Percentiles rank a stretch among this genome's conserved stretches.
Conservation (phyloP, 1,139 yeast genomes). For the Hyphopichia burtonii region DNA sequence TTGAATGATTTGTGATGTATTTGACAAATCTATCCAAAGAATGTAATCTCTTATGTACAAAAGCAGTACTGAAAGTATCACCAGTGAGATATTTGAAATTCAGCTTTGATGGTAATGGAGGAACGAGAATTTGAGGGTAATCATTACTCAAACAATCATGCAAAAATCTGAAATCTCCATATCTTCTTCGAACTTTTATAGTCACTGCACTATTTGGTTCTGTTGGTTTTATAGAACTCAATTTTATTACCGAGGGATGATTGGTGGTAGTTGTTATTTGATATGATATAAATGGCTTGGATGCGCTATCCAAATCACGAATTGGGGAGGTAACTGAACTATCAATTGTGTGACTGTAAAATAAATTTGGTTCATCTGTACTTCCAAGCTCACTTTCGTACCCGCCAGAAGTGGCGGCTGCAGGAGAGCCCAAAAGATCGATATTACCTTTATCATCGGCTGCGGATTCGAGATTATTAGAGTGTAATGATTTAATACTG, state of each 20-base stretch:
- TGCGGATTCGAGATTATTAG: neutral
- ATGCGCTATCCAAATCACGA: slow-evolving; percentile 72
- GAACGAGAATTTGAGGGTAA: slow-evolving; percentile 81
- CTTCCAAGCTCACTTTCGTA: neutral
- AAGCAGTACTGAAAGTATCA: slow-evolving; percentile 80
- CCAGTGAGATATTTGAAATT: slow-evolving; percentile 91
- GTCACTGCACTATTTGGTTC: slow-evolving; percentile 19
- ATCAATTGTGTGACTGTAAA: slow-evolving; percentile 28
- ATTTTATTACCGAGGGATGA: slow-evolving; percentile 42
- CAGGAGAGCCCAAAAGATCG: neutral
- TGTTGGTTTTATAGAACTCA: slow-evolving; percentile 17
- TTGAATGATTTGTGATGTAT: slow-evolving; percentile 73
- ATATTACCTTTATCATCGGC: neutral
- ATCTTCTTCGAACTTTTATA: slow-evolving; percentile 69
- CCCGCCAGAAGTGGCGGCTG: neutral
- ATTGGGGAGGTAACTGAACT: slow-evolving; percentile 67
- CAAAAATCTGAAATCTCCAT: slow-evolving; percentile 78
- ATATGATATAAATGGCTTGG: slow-evolving; percentile 80
- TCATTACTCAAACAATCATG: slow-evolving; percentile 74
- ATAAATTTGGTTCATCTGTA: slow-evolving; percentile 7
- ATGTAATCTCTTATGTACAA: slow-evolving; percentile 80
- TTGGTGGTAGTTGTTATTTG: slow-evolving; percentile 64
- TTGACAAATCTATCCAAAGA: slow-evolving; percentile 76
- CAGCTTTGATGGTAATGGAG: slow-evolving; percentile 93
- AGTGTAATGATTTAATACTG: neutral